These are phyloP conservation scores for Cercospora citrullina DNA, from an alignment of 2,329 filamentous ascomycete genomes.

Conservation along the genomic window DNA sequence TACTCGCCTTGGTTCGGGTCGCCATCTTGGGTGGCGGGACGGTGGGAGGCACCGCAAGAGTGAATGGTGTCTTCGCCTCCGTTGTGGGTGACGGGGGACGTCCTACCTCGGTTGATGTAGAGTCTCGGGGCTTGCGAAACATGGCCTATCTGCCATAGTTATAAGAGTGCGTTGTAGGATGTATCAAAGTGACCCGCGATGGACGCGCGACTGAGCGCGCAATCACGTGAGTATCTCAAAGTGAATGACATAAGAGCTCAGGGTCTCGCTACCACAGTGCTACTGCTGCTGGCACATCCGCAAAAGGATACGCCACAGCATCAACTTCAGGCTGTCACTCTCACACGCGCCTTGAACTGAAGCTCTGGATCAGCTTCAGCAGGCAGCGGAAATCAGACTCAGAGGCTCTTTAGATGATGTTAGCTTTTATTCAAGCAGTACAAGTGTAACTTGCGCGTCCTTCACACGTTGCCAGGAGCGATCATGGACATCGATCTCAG, in stretches of 20 bases:
- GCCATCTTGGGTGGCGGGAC: conserved; percentile 37
- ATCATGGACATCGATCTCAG: conserved; percentile 19
- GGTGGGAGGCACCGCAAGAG: conserved; percentile 34
- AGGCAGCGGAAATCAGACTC: background rate
- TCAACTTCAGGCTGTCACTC: background rate
- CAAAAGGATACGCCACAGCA: background rate
- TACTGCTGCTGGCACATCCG: background rate
- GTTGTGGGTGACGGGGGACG: conserved; percentile 55
- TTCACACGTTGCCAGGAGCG: background rate
- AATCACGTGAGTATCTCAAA: no score
- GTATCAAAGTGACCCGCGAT: no score
- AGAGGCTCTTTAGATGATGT: background rate
- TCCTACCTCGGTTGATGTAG: conserved; percentile 42
- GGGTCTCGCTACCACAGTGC: background rate
- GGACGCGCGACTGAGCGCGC: no score
- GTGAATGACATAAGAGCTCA: background rate
- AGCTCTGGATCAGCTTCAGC: background rate
- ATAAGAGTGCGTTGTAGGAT: background rate
- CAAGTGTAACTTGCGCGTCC: background rate
- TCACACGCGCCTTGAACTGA: background rate
- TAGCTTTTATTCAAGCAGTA: background rate
- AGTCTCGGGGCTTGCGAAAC: conserved; percentile 58
- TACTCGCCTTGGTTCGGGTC: conserved; percentile 28
- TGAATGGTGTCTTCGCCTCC: conserved; percentile 35
- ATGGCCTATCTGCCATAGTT: conserved; percentile 37